Evolutionary conservation across 139 green algal genomes (phyloP).

Genomic region (Nannochloris sp.): DNA sequence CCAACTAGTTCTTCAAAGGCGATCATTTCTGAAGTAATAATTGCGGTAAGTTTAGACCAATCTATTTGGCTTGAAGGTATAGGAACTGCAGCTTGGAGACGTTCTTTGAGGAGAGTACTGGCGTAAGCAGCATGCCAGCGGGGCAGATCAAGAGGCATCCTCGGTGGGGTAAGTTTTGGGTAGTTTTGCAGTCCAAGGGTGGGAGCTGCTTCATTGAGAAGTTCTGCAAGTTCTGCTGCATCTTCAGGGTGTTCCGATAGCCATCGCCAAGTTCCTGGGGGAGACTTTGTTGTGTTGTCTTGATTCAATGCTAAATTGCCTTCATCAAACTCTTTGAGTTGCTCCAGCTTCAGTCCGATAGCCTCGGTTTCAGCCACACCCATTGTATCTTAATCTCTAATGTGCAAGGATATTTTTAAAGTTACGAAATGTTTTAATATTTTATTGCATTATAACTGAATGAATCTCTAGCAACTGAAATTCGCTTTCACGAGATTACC

Average conservation of each 20-base stretch:
- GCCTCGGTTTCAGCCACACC: too few species aligned
- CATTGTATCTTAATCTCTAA: too few species aligned
- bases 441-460: too few species aligned
- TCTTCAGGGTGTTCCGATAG: slow-evolving; percentile 34
- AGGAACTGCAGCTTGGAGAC: slow-evolving; percentile 24
- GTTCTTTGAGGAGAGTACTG: background rate
- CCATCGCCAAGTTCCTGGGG: background rate
- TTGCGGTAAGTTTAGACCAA: slow-evolving; percentile 37
- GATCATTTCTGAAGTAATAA: slow-evolving; percentile 43
- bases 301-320: too few species aligned
- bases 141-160: background rate
- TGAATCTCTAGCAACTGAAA: too few species aligned
- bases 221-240: slow-evolving; percentile 53
- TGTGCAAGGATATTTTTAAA: too few species aligned
- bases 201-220: slow-evolving; percentile 52
- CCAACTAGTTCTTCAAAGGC: slow-evolving; percentile 25
- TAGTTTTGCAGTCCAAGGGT: slow-evolving; percentile 23
- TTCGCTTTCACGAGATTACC: too few species aligned
- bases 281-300: too few species aligned
- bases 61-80: slow-evolving; percentile 36
- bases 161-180: background rate
- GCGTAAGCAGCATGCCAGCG: background rate
- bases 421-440: too few species aligned
- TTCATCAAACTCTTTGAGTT: too few species aligned
- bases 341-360: too few species aligned